A percentile compares a stretch with the other conserved stretches of the same genome.
These are phyloP conservation scores for Bipolaris sorokiniana DNA, from an alignment of 2,329 filamentous ascomycete genomes.

Conservation along the genomic window DNA sequence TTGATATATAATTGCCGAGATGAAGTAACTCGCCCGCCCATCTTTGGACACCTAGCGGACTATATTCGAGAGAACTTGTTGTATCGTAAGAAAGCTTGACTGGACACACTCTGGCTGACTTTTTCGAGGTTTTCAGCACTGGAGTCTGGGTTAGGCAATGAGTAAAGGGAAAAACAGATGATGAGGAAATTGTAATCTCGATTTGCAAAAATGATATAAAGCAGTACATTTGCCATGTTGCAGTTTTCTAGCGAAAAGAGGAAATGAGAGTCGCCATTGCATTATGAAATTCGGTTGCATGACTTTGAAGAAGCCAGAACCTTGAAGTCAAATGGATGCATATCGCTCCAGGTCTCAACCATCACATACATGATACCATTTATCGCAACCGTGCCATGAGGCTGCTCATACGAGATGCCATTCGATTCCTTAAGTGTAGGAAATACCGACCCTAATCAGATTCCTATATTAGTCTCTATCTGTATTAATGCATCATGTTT, in stretches of 20 bases:
- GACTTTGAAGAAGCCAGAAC: neutral
- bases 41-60: conserved; percentile 9
- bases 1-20: too few species aligned
- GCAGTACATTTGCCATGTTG: neutral
- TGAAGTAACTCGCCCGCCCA: conserved; percentile 8
- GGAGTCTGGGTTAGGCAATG: neutral
- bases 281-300: neutral
- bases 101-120: neutral
- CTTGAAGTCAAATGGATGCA: neutral
- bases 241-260: neutral
- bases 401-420: too few species aligned
- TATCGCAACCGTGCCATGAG: too few species aligned
- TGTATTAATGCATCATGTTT: too few species aligned
- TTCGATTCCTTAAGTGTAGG: too few species aligned
- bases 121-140: neutral
- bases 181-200: neutral
- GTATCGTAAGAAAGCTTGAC: conserved; percentile 5
- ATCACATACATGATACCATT: too few species aligned
- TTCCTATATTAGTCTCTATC: too few species aligned
- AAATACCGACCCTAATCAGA: too few species aligned
- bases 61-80: neutral
- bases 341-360: too few species aligned
- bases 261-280: neutral
- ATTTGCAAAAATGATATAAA: neutral
- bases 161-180: neutral